Evolutionary conservation across 305 asterid species (phyloP), one percentile per base, ranked within the genome.

Genomic region (Fraxinus floribunda): DNA sequence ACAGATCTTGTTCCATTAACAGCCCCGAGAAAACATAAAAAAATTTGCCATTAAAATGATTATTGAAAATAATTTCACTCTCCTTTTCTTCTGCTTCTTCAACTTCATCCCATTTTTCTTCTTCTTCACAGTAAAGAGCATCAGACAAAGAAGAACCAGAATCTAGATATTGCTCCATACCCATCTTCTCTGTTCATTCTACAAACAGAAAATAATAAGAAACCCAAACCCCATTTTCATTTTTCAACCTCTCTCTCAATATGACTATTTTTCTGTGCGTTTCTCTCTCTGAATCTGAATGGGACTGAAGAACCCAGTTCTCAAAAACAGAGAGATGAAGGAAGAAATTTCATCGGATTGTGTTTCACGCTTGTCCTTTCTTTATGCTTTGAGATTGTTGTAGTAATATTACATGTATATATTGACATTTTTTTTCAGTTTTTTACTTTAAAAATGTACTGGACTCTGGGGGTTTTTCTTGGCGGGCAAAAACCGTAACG

Each of bases 341-440:
- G 71, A 76, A 79, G 89, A 83, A 92, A 87, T 89, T 91, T 90
- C 86, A 90, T 84, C 95, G 91, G 93, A 88, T 90, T 82, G 92
- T 92, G 77, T 89, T 88, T 89, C 97, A 91, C 96, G 95, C 97
- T 94, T 94, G 96, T 91, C 97, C 91, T 92, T 88, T 91, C 91
- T 92, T 88, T 91, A 84, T 80, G 78, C 85, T 81, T 73, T 84
- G 60, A 81, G 71, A 62, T 75, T 60, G 41, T 16, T 41, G 55
- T 64, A 20, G 55, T 70, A 75, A 64, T 66, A 66, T 41, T 39
- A 34, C 70, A 5, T 6, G 66, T 55, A 57, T 57, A 57, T 30
- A 66, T 70, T 30, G 41, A 70, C 18, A 70, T 13, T 13, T 4
- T 70, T 70, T 8, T 62, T 22, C 1, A 0, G 22, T 29, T 30